Evolutionary conservation across 352 stramenopile genomes (phyloP).

Genomic region (Phytophthora boehmeriae): DNA sequence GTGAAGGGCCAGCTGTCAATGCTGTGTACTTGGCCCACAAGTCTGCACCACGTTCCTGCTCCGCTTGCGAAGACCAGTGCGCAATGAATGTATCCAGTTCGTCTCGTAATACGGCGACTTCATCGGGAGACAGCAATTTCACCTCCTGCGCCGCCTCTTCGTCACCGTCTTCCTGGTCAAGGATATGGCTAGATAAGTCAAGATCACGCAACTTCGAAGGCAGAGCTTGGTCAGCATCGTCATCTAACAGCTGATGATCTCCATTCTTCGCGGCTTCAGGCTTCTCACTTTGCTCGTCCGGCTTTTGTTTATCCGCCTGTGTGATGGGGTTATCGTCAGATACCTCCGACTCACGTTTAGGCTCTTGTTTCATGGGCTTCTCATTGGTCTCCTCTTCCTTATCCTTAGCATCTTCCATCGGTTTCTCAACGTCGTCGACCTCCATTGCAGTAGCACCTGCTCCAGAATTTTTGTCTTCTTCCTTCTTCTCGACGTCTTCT

Average conservation of each 20-base stretch:
- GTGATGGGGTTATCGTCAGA: conserved; percentile 25
- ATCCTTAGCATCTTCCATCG: background rate
- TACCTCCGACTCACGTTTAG: conserved; percentile 20
- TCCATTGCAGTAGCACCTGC: conserved; percentile 66
- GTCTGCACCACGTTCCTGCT: conserved; percentile 59
- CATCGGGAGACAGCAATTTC: conserved; percentile 60
- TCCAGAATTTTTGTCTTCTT: conserved; percentile 41
- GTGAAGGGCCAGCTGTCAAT: conserved; percentile 91
- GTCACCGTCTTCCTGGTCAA: conserved; percentile 44
- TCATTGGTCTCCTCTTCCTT: conserved; percentile 40
- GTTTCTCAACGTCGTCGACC: conserved; percentile 62
- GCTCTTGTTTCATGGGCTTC: conserved; percentile 37
- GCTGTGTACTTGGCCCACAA: conserved; percentile 94
- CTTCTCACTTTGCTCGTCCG: conserved; percentile 30
- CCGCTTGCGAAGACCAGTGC: conserved; percentile 56
- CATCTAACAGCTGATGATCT: conserved; percentile 41
- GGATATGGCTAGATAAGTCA: conserved; percentile 36
- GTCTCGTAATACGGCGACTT: conserved; percentile 75
- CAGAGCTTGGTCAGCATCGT: conserved; percentile 34
- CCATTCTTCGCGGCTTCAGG: conserved; percentile 23
- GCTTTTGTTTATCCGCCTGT: conserved; percentile 28
- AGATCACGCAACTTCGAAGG: conserved; percentile 44
- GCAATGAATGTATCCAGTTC: conserved; percentile 84
- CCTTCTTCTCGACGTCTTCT: conserved; percentile 49
- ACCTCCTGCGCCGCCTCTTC: conserved; percentile 34